These are phyloP conservation scores for Phytophthora pini DNA, from an alignment of 352 stramenopile species.

Conservation along the genomic window DNA sequence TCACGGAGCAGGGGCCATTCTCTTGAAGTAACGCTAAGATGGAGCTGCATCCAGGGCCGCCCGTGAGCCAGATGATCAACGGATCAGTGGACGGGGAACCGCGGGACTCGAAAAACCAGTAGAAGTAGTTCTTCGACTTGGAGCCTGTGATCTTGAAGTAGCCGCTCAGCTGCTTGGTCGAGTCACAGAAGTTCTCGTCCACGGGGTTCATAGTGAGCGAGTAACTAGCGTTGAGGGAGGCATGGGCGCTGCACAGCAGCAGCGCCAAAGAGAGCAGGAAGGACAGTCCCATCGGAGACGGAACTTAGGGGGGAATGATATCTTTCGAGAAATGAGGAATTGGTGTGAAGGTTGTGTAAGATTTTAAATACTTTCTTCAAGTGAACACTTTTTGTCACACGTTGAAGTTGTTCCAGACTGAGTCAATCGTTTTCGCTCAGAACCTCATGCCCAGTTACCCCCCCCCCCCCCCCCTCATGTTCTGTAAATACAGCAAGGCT, in stretches of 20 bases:
- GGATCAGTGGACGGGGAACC: constrained; percentile 86
- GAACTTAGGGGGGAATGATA: not conserved
- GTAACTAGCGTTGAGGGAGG: constrained; percentile 37
- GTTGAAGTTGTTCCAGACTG: too few relatives aligned
- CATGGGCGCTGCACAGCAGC: not conserved
- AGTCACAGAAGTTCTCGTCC: constrained; percentile 70
- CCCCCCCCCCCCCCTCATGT: not conserved
- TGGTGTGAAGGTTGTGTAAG: too few relatives aligned
- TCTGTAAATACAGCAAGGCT: not conserved
- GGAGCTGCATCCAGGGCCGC: constrained; percentile 94
- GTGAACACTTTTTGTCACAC: too few relatives aligned
- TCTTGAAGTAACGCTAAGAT: constrained; percentile 94
- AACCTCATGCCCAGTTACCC: not conserved
- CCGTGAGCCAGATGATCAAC: constrained; percentile 98
- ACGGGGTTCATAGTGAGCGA: constrained; percentile 64
- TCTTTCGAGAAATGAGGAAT: constrained; percentile 2
- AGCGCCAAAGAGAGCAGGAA: too few relatives aligned
- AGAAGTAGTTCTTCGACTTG: constrained; percentile 96
- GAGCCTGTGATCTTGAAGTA: constrained; percentile 87
- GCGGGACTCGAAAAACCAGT: constrained; percentile 96
- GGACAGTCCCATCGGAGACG: not conserved
- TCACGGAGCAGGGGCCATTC: constrained; percentile 96
- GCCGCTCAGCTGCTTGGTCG: constrained; percentile 79
- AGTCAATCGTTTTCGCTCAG: not conserved
- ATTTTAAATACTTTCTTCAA: too few relatives aligned